Evolutionary conservation across 2,329 filamentous ascomycete genomes (phyloP).

Genomic region (Talaromyces funiculosus): DNA sequence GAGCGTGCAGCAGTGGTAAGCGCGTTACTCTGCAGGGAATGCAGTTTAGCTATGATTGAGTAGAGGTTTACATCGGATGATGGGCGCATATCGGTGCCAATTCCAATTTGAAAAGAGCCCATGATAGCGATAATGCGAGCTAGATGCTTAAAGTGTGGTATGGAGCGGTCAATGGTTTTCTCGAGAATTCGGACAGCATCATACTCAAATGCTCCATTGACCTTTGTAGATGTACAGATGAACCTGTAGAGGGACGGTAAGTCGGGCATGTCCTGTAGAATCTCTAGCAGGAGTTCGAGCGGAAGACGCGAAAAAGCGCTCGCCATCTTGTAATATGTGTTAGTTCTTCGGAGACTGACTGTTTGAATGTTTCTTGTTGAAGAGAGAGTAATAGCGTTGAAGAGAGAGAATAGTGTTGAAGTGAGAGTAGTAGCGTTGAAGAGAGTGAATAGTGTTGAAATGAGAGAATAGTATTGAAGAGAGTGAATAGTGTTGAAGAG

Average conservation of each 20-base stretch:
- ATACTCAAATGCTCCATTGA: neutral
- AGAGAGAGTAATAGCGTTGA: no score
- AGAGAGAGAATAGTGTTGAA: no score
- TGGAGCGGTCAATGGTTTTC: neutral
- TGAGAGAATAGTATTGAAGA: no score
- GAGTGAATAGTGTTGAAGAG: no score
- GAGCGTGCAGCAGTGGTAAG: slow-evolving; percentile 4
- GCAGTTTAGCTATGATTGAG: neutral
- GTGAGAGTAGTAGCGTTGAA: no score
- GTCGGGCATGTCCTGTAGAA: neutral
- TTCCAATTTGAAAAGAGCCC: neutral
- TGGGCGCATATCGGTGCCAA: neutral
- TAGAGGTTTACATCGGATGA: neutral
- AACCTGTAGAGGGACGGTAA: neutral
- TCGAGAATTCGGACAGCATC: neutral
- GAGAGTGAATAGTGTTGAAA: no score
- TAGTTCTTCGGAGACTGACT: no score
- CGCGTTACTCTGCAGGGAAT: neutral
- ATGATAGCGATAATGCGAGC: neutral
- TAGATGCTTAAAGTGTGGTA: neutral
- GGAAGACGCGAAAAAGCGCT: no score
- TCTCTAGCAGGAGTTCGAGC: neutral
- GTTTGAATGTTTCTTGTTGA: no score
- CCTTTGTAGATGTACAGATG: neutral
- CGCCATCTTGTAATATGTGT: no score